phyloP scores from a whole-genome alignment of 1,284 basidiomycete genomes.

The Boletellus deceptivus region DNA sequence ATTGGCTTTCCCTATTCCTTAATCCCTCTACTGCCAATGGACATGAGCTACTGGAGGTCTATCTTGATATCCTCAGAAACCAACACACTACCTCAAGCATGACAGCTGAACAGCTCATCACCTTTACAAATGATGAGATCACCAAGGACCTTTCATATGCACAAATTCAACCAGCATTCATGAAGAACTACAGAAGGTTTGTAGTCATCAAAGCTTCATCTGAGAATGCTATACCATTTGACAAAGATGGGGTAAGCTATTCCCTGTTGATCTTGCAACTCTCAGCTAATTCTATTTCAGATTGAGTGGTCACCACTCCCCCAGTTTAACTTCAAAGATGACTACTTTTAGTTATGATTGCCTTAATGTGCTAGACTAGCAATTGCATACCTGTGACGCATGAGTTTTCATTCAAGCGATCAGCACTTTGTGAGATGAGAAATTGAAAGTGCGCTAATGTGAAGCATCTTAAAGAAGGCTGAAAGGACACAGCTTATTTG shows the following conservation, averaged over 20 bases:
- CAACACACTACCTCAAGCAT: constrained; percentile 11
- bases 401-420: too few relatives aligned
- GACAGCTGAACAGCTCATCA: constrained; percentile 17
- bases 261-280: not conserved
- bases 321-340: constrained; percentile 43
- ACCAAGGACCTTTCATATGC: constrained; percentile 28
- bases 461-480: too few relatives aligned
- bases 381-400: constrained; percentile 5
- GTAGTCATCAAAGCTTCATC: constrained; percentile 47
- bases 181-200: constrained; percentile 59
- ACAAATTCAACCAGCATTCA: constrained; percentile 50
- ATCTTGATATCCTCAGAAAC: constrained; percentile 12
- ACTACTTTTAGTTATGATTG: constrained; percentile 30
- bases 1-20: constrained; percentile 24
- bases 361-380: not conserved
- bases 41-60: constrained; percentile 18
- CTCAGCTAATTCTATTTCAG: constrained; percentile 24
- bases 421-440: too few relatives aligned
- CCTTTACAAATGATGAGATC: constrained; percentile 22
- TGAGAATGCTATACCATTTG: constrained; percentile 29
- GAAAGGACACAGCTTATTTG: too few relatives aligned
- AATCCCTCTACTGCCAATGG: constrained; percentile 4
- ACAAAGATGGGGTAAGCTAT: constrained; percentile 35
- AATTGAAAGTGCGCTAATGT: too few relatives aligned
- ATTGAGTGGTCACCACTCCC: constrained; percentile 38